Evolutionary conservation across 768 basidiomycete genomes (phyloP).

Genomic region (Calocera cornea): DNA sequence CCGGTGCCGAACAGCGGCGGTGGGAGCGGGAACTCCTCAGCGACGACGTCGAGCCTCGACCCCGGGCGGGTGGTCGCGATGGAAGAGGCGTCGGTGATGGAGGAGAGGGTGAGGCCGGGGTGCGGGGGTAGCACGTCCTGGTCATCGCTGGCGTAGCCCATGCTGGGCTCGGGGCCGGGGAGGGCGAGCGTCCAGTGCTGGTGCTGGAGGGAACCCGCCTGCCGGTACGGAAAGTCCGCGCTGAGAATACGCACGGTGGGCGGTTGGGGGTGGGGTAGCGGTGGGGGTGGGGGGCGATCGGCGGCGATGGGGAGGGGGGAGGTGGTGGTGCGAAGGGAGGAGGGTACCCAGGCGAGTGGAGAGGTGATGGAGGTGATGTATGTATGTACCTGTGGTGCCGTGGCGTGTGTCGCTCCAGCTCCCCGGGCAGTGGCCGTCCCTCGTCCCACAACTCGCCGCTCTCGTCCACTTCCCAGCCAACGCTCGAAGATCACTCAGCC

Average conservation of each 20-base stretch:
- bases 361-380: too few species aligned
- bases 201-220: background rate
- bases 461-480: too few species aligned
- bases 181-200: slow-evolving; percentile 5
- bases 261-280: background rate
- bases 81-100: background rate
- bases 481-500: too few species aligned
- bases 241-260: background rate
- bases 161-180: background rate
- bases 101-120: background rate
- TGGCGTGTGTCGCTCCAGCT: background rate
- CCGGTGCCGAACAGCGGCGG: background rate
- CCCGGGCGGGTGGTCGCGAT: background rate
- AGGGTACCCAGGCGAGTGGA: too few species aligned
- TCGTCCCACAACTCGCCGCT: too few species aligned
- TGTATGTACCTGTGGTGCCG: too few species aligned
- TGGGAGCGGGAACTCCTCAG: background rate
- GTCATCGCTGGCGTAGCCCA: background rate
- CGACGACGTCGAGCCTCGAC: background rate
- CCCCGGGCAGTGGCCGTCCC: background rate
- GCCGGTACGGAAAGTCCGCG: background rate
- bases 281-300: background rate
- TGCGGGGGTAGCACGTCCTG: background rate
- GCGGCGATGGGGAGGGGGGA: background rate
- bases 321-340: background rate